Evolutionary conservation across 441 rosid species (phyloP), one percentile per base, ranked within the genome.

Genomic region (Jatropha podagrica): DNA sequence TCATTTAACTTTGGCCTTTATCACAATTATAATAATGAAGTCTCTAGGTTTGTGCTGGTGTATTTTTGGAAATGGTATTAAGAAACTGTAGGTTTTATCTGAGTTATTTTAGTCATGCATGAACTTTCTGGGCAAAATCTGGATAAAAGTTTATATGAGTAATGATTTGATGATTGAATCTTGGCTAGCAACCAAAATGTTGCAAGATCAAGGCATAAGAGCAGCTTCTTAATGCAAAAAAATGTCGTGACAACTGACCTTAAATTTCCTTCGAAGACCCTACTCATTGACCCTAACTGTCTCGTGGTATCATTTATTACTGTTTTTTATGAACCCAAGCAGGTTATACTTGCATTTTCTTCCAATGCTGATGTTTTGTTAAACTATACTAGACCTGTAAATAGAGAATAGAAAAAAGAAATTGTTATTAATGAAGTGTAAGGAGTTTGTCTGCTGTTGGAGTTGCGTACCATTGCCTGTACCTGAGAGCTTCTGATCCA

Each of bases 271-370:
- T 65, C 7, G 17, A 41, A 42, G 23, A 42, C 52, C 7, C 17
- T 55, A 65, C n/a, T 41, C n/a, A 11, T 65, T 7, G 41, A 40
- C 23, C 32, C 32, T 32, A 32, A 32, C 32, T 32, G 32, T 40
- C 17, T n/a, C 18, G 1, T 55, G 51, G 17, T 10, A 44, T 23
- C 27, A 65, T 65, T 20, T 65, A 9, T 44, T 41, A 65, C 49
- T 65, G 7, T 20, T 64, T 44, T 44, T 44, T 32, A 66, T 42
- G 68, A 65, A 40, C 48, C 42, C 46, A 64, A 64, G 68, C 68
- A 64, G 48, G 42, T 10, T 65, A 65, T 42, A 20, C 51, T 46
- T 12, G 38, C 3, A 4, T 6, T 13, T 66, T 3, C 14, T 41
- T 65, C 15, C 17, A 46, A 26, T 44, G 42, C 52, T 60, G 67